Percentiles rank a stretch among this genome's conserved stretches.
phyloP scores from a whole-genome alignment of 2,329 filamentous ascomycete species.

The Verticillium nonalfalfae region DNA sequence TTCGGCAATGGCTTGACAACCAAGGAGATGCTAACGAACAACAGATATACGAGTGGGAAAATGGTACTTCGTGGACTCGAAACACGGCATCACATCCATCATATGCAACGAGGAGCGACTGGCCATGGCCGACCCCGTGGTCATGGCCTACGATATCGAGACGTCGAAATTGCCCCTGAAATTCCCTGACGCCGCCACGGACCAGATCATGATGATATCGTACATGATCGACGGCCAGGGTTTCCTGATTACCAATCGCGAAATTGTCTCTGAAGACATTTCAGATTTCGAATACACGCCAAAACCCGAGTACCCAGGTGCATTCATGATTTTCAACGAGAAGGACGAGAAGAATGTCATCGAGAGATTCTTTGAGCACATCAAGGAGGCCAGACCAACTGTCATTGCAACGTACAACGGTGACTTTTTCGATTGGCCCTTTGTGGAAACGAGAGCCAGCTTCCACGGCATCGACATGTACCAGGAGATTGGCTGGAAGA shows the following conservation, averaged over 20 bases:
- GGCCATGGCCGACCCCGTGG: conserved; percentile 88
- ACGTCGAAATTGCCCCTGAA: conserved; percentile 94
- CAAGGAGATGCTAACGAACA: conserved; percentile 13
- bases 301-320: conserved; percentile 89
- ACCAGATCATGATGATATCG: conserved; percentile 99
- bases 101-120: conserved; percentile 81
- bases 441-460: conserved; percentile 88
- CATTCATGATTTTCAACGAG: conserved; percentile 98
- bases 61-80: conserved; percentile 95
- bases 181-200: conserved; percentile 88
- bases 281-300: conserved; percentile 97
- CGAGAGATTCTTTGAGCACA: conserved; percentile 89
- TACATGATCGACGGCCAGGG: conserved; percentile 99
- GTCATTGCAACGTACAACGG: conserved; percentile 99
- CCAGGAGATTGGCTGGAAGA: conserved; percentile 93
- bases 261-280: conserved; percentile 97
- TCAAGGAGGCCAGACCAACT: conserved; percentile 89
- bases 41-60: conserved; percentile 89
- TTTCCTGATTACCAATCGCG: conserved; percentile 94
- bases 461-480: conserved; percentile 99
- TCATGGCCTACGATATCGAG: conserved; percentile 99
- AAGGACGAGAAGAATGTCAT: conserved; percentile 82
- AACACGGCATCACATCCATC: conserved; percentile 81
- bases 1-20: background rate
- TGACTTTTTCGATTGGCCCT: conserved; percentile 99